phyloP scores from a whole-genome alignment of 2,329 filamentous ascomycete species.

The Plectosphaerella plurivora region DNA sequence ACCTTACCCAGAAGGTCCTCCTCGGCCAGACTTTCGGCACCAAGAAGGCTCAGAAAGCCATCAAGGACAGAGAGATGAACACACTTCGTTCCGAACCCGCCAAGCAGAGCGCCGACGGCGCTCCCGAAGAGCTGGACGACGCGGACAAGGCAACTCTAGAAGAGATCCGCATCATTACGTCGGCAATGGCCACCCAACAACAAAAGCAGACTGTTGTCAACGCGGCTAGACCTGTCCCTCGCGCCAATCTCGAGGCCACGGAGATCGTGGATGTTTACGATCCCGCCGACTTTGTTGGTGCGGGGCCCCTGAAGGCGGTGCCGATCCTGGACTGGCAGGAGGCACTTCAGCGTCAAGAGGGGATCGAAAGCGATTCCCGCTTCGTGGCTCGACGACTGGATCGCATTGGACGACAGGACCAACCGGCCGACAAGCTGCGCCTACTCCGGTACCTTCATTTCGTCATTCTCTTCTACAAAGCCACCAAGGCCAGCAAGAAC shows the following conservation, averaged over 20 bases:
- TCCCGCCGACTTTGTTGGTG: constrained; percentile 60
- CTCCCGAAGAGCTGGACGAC: constrained; percentile 47
- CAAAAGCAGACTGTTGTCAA: constrained; percentile 62
- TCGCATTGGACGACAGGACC: constrained; percentile 47
- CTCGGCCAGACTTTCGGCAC: constrained; percentile 75
- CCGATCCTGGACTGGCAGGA: constrained; percentile 73
- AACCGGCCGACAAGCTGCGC: constrained; percentile 48
- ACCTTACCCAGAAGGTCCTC: constrained; percentile 59
- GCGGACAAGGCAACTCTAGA: constrained; percentile 57
- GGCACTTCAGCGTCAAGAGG: constrained; percentile 52
- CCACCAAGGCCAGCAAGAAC: constrained; percentile 40
- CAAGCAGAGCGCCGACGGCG: constrained; percentile 23
- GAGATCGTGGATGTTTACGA: constrained; percentile 72
- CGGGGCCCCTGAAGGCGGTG: constrained; percentile 62
- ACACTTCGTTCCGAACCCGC: constrained; percentile 51
- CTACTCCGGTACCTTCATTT: constrained; percentile 58
- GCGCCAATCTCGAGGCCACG: constrained; percentile 61
- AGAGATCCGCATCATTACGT: constrained; percentile 56
- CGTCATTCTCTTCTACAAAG: constrained; percentile 49
- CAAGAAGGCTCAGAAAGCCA: constrained; percentile 78
- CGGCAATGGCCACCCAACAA: constrained; percentile 62
- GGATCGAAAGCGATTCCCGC: constrained; percentile 52
- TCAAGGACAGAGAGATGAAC: constrained; percentile 65
- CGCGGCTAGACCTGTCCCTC: constrained; percentile 67
- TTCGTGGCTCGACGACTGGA: constrained; percentile 63